phyloP scores from a whole-genome alignment of 805 yeast genomes.

The Nematodospora valgi region DNA sequence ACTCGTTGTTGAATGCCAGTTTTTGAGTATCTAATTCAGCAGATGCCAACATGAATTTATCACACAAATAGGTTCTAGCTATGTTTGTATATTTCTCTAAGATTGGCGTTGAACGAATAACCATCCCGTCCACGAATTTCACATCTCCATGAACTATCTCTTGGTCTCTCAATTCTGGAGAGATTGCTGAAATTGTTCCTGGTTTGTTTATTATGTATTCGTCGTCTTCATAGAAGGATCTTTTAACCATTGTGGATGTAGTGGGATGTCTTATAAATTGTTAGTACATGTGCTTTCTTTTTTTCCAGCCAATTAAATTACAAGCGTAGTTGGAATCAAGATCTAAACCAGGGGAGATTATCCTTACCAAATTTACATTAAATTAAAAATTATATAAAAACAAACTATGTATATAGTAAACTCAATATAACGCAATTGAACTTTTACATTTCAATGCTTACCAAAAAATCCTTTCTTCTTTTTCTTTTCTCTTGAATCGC shows the following conservation, averaged over 20 bases:
- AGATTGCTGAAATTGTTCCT: conserved; percentile 36
- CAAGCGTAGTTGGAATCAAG: no score
- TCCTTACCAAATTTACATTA: no score
- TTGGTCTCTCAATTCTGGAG: conserved; percentile 32
- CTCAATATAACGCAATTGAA: neutral
- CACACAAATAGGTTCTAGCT: conserved; percentile 36
- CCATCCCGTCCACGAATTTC: conserved; percentile 49
- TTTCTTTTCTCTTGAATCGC: conserved; percentile 12
- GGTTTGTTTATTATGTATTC: conserved; percentile 47
- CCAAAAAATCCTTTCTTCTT: conserved; percentile 29
- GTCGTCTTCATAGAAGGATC: conserved; percentile 53
- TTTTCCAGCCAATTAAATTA: conserved; percentile 8
- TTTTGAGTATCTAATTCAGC: conserved; percentile 47
- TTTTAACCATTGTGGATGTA: conserved; percentile 17
- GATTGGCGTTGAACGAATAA: conserved; percentile 46
- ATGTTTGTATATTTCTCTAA: conserved; percentile 42
- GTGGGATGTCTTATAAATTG: neutral
- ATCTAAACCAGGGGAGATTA: neutral
- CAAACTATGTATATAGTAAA: neutral
- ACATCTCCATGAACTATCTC: conserved; percentile 40
- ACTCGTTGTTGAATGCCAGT: conserved; percentile 47
- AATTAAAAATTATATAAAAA: neutral
- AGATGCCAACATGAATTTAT: conserved; percentile 30
- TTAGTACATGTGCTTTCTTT: neutral
- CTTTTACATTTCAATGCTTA: conserved; percentile 7